A percentile compares a stretch with the other conserved stretches of the same genome.
Evolutionary conservation across 768 basidiomycete genomes (phyloP).

Genomic region (Kockovaella imperatae): DNA sequence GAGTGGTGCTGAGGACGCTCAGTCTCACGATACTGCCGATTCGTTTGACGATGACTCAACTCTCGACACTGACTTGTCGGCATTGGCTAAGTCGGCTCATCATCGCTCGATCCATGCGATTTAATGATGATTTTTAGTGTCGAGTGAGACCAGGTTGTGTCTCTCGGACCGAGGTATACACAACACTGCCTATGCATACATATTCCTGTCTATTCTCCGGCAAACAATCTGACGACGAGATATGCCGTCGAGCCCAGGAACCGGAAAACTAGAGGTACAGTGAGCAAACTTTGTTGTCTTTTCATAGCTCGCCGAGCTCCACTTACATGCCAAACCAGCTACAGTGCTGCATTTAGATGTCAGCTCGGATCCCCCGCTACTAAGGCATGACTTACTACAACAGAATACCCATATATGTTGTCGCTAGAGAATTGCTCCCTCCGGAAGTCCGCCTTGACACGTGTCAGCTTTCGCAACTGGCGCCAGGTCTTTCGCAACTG

Average conservation of each 20-base stretch:
- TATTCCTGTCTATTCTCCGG: slow-evolving; percentile 62
- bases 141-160: too few species aligned
- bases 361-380: background rate
- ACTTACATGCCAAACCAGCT: slow-evolving; percentile 76
- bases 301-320: background rate
- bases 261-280: slow-evolving; percentile 72
- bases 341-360: slow-evolving; percentile 52
- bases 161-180: too few species aligned
- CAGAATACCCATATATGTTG: slow-evolving; percentile 82
- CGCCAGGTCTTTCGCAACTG: background rate
- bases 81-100: too few species aligned
- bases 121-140: too few species aligned
- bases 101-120: too few species aligned
- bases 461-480: slow-evolving; percentile 26
- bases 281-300: slow-evolving; percentile 1
- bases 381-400: slow-evolving; percentile 50
- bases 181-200: too few species aligned
- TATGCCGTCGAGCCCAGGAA: slow-evolving; percentile 76
- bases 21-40: too few species aligned
- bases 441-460: slow-evolving; percentile 50
- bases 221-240: slow-evolving; percentile 77
- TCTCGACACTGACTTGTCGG: too few species aligned
- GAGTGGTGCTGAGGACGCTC: too few species aligned
- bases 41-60: too few species aligned
- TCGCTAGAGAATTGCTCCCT: slow-evolving; percentile 54